Conservation (phyloP, 2,329 filamentous ascomycete genomes). For the Knufia petricola region DNA sequence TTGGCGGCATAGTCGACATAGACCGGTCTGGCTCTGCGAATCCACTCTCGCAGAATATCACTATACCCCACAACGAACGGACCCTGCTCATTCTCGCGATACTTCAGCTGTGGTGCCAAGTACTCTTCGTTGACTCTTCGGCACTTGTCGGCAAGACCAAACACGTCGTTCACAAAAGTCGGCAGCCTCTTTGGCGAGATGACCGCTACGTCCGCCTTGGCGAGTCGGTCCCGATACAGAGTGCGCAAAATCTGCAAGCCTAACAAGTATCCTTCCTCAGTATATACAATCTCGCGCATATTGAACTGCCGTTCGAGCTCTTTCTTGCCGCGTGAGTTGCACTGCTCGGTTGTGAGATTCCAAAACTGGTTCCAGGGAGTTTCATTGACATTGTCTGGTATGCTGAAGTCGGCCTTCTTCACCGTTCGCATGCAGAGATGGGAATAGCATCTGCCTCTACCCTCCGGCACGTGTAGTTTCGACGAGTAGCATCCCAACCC, state of each 20-base stretch:
- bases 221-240: constrained; percentile 75
- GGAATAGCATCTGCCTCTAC: constrained; percentile 75
- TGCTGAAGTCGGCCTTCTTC: constrained; percentile 83
- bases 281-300: constrained; percentile 87
- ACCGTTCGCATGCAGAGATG: constrained; percentile 87
- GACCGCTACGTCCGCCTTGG: constrained; percentile 63
- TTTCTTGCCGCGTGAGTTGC: constrained; percentile 65
- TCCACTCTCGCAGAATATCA: constrained; percentile 97
- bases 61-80: constrained; percentile 92
- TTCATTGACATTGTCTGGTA: constrained; percentile 41
- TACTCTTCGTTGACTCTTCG: constrained; percentile 88
- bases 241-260: constrained; percentile 76
- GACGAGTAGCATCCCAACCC: constrained; percentile 85
- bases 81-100: constrained; percentile 91
- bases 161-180: constrained; percentile 74
- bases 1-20: constrained; percentile 88
- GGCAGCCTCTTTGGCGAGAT: constrained; percentile 68
- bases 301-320: constrained; percentile 90
- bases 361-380: constrained; percentile 84
- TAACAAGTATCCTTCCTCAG: constrained; percentile 83
- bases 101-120: constrained; percentile 86
- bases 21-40: constrained; percentile 76
- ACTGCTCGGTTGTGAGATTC: constrained; percentile 65
- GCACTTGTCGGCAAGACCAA: constrained; percentile 81
- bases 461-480: constrained; percentile 59